phyloP scores from a whole-genome alignment of 805 yeast genomes.

The Saturnispora dispora region DNA sequence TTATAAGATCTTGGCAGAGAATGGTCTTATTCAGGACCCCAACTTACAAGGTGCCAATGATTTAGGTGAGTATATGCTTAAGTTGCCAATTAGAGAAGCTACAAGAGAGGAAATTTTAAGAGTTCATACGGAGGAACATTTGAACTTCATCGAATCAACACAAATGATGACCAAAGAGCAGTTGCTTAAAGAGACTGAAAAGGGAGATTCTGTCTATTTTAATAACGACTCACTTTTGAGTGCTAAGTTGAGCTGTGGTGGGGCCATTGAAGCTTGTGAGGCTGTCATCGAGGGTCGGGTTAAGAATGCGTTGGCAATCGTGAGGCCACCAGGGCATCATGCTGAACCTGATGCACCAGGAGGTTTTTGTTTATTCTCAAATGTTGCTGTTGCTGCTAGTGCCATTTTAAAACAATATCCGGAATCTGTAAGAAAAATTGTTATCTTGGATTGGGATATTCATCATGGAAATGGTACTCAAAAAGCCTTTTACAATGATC shows the following conservation, averaged over 20 bases:
- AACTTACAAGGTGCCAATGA: slow-evolving; percentile 61
- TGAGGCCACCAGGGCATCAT: slow-evolving; percentile 98
- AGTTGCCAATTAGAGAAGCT: slow-evolving; percentile 88
- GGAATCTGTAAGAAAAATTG: slow-evolving; percentile 74
- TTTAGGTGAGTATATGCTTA: slow-evolving; percentile 79
- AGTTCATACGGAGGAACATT: slow-evolving; percentile 79
- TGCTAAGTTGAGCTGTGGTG: slow-evolving; percentile 92
- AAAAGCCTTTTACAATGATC: slow-evolving; percentile 80
- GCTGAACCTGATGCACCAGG: slow-evolving; percentile 98
- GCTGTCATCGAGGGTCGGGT: slow-evolving; percentile 92
- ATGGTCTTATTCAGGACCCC: slow-evolving; percentile 79
- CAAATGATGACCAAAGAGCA: slow-evolving; percentile 69
- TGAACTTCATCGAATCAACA: slow-evolving; percentile 66
- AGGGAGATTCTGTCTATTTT: slow-evolving; percentile 90
- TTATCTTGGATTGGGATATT: slow-evolving; percentile 94
- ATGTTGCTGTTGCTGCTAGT: slow-evolving; percentile 95
- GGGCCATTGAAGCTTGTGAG: slow-evolving; percentile 90
- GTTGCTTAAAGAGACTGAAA: slow-evolving; percentile 73
- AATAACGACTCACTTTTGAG: slow-evolving; percentile 82
- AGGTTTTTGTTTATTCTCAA: slow-evolving; percentile 92
- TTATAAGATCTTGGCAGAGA: slow-evolving; percentile 87
- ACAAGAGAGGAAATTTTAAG: slow-evolving; percentile 72
- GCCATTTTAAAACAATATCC: slow-evolving; percentile 75
- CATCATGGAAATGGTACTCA: slow-evolving; percentile 99
- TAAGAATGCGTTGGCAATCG: slow-evolving; percentile 87